Evolutionary conservation across 345 rosid genomes (phyloP), one percentile per base, ranked within the genome.

Genomic region (Arabidopsis arenosa): DNA sequence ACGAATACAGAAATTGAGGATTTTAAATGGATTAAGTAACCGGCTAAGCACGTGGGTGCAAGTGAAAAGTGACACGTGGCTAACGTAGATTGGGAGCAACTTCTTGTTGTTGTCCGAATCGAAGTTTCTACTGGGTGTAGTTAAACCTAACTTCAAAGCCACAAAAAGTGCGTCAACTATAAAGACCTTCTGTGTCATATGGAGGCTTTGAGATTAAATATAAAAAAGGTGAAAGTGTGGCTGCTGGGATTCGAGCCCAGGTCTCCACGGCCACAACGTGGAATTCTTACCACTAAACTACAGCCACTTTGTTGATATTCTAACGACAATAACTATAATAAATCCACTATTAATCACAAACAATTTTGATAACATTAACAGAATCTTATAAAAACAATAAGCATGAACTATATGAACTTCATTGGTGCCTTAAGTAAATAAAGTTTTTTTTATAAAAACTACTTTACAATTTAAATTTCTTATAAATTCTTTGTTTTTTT

Each of bases 221-320:
- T 3, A 49, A 0, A 8, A 30, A n/a, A n/a, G 1, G 2, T 0
- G 21, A 1, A 0, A 23, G 30, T 53, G 57, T 53, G 57, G 57
- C 57, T 35, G 32, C 89, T 88, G 86, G 95, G 92, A 85, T 83
- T 90, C 90, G 88, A 88, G 90, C 96, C 92, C 88, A 85, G 90
- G 90, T 88, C 91, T 84, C 88, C 86, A 90, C 89, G 89, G 93
- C 91, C 93, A 90, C 93, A 85, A 88, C 88, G 88, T 88, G 85
- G 87, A 84, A 86, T 90, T 88, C 89, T 85, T 9, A 88, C 96
- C 90, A 86, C 96, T 90, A 88, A 85, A 84, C 91, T 88, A 88
- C 92, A 88, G 87, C 88, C 89, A 84, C 91, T 30, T 7, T 4
- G 40, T 0, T 41, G 57, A 0, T 0, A 23, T 1, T 1, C 0